A percentile compares a stretch with the other conserved stretches of the same genome.
Conservation (phyloP, 2,329 filamentous ascomycete genomes). For the Fusarium foetens region DNA sequence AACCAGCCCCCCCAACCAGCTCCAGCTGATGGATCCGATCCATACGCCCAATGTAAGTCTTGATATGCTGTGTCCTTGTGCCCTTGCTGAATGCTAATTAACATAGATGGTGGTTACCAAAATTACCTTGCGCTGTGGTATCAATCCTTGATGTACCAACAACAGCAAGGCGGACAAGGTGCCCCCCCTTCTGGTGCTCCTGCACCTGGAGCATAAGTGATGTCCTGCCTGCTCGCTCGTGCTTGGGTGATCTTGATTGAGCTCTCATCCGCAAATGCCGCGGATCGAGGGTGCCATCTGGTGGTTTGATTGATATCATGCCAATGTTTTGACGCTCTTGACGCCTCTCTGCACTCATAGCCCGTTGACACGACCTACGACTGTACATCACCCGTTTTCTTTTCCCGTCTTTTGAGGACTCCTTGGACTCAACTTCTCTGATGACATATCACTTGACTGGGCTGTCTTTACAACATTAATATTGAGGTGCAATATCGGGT, state of each 20-base stretch:
- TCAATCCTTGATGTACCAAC: constrained; percentile 67
- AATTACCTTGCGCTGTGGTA: constrained; percentile 86
- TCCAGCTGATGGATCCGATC: constrained; percentile 67
- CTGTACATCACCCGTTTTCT: constrained; percentile 47
- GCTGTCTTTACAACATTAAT: constrained; percentile 42
- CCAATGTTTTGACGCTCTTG: constrained; percentile 40
- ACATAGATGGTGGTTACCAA: constrained; percentile 79
- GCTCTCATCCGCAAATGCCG: constrained; percentile 40
- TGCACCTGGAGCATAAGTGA: constrained; percentile 53
- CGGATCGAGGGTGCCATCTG: constrained; percentile 40
- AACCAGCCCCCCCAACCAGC: constrained; percentile 56
- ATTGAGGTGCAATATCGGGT: constrained; percentile 33
- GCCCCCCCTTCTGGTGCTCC: constrained; percentile 50
- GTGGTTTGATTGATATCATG: constrained; percentile 49
- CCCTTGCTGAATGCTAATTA: background rate
- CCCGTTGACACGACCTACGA: constrained; percentile 46
- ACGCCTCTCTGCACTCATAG: constrained; percentile 39
- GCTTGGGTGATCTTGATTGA: constrained; percentile 50
- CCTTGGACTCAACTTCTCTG: constrained; percentile 40
- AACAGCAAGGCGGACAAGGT: constrained; percentile 53
- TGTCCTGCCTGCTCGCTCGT: constrained; percentile 43
- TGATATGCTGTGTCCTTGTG: background rate
- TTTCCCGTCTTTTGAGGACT: constrained; percentile 42
- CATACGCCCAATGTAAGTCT: constrained; percentile 78
- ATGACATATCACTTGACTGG: constrained; percentile 46